phyloP scores from a whole-genome alignment of 148 eudicot genomes.

The Camellia granthamiana region DNA sequence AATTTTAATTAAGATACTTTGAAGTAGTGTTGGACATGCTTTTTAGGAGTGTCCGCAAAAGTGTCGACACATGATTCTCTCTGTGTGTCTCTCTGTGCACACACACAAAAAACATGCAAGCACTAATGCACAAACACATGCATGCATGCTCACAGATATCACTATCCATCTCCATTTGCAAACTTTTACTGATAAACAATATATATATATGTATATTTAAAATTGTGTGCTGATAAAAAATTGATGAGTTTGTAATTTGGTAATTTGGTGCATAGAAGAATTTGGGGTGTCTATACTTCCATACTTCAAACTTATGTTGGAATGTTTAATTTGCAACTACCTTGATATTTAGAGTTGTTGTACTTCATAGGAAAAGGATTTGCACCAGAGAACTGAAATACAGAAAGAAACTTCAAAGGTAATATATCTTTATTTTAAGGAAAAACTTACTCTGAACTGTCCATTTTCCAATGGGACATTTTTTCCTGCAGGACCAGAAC shows the following conservation, averaged over 20 bases:
- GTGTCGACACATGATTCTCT: too few species aligned
- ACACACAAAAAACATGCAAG: too few species aligned
- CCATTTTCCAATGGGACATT: neutral
- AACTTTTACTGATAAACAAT: neutral
- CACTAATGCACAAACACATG: too few species aligned
- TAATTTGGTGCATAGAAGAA: neutral
- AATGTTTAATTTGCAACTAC: neutral
- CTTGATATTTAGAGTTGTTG: neutral
- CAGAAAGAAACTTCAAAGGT: neutral
- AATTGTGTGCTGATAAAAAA: neutral
- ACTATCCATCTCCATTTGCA: too few species aligned
- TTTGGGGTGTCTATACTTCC: neutral
- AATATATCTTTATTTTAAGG: neutral
- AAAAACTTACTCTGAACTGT: neutral
- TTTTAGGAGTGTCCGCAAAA: too few species aligned
- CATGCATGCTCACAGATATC: too few species aligned
- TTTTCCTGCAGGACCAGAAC: neutral
- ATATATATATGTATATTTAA: neutral
- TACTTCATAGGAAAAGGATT: neutral
- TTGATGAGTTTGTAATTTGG: neutral
- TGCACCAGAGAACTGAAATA: neutral
- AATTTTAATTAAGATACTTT: too few species aligned
- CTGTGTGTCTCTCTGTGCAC: too few species aligned
- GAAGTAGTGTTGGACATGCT: too few species aligned
- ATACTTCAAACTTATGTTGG: neutral